A percentile compares a stretch with the other conserved stretches of the same genome.
phyloP scores from a whole-genome alignment of 768 basidiomycete genomes.

The Termitomyces sp. region DNA sequence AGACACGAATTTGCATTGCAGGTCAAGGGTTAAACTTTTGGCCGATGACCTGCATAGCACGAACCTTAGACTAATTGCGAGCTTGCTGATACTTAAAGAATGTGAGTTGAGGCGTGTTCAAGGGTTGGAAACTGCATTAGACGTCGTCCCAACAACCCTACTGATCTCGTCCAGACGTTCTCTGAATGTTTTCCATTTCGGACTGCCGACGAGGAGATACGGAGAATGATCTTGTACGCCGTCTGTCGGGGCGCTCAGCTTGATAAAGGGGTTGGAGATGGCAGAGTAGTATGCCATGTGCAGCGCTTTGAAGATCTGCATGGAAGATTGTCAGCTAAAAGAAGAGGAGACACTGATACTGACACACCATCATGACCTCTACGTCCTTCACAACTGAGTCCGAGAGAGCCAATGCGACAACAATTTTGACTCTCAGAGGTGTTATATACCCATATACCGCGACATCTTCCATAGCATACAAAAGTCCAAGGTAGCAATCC shows the following conservation, averaged over 20 bases:
- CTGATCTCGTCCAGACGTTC: conserved; percentile 73
- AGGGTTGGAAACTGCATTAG: conserved; percentile 20
- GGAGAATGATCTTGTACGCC: conserved; percentile 47
- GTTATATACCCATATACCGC: conserved; percentile 92
- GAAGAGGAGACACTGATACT: not conserved
- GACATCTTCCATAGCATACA: conserved; percentile 91
- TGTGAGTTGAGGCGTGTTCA: conserved; percentile 5
- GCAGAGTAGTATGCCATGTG: conserved; percentile 86
- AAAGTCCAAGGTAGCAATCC: conserved; percentile 81
- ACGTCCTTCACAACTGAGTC: conserved; percentile 80
- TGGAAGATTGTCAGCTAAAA: not conserved
- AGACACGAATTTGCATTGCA: conserved; percentile 13
- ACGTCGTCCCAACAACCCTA: conserved; percentile 47
- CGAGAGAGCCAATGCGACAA: conserved; percentile 73
- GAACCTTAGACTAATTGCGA: conserved; percentile 17
- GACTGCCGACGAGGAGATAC: conserved; percentile 55
- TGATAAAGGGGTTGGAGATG: conserved; percentile 84
- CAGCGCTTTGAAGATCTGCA: conserved; percentile 81
- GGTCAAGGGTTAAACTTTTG: conserved; percentile 14
- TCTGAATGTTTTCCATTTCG: conserved; percentile 69
- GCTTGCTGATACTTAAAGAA: not conserved
- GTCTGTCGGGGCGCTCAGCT: conserved; percentile 50
- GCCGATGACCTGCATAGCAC: conserved; percentile 19
- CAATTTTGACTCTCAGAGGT: conserved; percentile 83
- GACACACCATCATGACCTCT: conserved; percentile 69